Evolutionary conservation across 2,329 filamentous ascomycete species (phyloP).

Genomic region (Tympanopsis confertula): DNA sequence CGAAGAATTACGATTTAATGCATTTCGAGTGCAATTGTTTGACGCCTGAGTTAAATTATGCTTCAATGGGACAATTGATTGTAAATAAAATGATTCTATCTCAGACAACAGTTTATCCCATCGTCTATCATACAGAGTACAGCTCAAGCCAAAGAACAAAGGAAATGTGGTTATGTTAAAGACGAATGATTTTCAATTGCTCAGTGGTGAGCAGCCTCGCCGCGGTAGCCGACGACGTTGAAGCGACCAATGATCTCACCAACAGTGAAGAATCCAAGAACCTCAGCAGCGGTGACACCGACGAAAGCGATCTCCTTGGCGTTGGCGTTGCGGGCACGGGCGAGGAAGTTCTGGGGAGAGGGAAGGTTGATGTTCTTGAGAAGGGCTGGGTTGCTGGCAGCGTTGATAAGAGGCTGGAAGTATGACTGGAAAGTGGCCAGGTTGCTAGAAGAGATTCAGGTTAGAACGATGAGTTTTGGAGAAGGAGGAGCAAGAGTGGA

Average conservation of each 20-base stretch:
- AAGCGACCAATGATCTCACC: conserved; percentile 58
- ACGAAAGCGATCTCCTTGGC: conserved; percentile 38
- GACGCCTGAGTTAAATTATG: no score
- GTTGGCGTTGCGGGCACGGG: conserved; percentile 40
- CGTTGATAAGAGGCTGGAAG: conserved; percentile 43
- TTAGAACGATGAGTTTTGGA: not conserved
- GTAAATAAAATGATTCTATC: no score
- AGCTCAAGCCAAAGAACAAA: conserved; percentile 15
- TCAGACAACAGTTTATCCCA: conserved; percentile 28
- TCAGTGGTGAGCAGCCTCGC: conserved; percentile 23
- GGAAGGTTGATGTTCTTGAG: not conserved
- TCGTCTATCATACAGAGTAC: conserved; percentile 31
- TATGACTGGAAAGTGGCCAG: conserved; percentile 49
- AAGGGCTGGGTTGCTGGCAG: conserved; percentile 23
- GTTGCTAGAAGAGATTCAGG: conserved; percentile 25
- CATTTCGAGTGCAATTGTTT: no score
- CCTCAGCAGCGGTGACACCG: conserved; percentile 49
- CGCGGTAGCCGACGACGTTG: conserved; percentile 56
- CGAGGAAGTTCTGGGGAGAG: conserved; percentile 26
- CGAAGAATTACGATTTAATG: no score
- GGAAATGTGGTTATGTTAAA: conserved; percentile 8
- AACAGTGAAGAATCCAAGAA: conserved; percentile 59
- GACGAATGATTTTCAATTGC: not conserved
- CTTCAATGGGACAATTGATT: no score
- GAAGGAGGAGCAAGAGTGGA: conserved; percentile 4